Base-by-base conservation (phyloP, 2,329 filamentous ascomycete genomes). In the Emergomyces pasteurianus region DNA sequence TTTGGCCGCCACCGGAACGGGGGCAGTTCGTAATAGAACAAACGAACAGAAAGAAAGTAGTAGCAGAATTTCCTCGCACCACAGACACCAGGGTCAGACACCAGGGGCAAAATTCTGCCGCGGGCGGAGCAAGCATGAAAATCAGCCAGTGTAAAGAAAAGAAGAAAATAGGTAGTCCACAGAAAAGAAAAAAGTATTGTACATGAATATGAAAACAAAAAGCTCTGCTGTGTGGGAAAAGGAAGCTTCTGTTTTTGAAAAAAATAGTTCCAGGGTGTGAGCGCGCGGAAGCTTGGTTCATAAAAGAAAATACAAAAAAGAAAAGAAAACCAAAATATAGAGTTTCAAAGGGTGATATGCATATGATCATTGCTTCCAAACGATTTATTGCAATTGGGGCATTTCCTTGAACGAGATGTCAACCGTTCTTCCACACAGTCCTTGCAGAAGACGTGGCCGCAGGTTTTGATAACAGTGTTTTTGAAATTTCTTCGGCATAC, bases 401-500 rank as follows among this genome's bases (percentile, higher is more conserved):
- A 99, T 74, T 97, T 97, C 66, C 94, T 84, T 77, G 92, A 92
- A 42, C 94, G 88, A 70, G 94, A 95, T 53, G 85, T 85, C 63
- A 96, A 86, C 61, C 94, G 86, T 69, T 95, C 88, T 65, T 96
- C 90, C 28, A 97, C 88, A 72, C 94, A 99, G 55, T 86, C 82
- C 70, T 87, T 86, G 81, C 94, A 99, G 74, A 97, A 96, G 56
- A 95, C 84, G 74, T 99, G 94, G 1, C 94, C 94, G 73, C 94
- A 99, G 0, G 89, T 91, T 77, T 94, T 95, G 73, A 99, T 83
- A 10, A 87, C 88, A 0, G 92, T 95, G 71, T 97, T 90, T 75
- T 97, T 97, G 78, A 96, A 92, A 67, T 92, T 90, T 69, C 85
- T 87, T 67, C 90, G 89, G 78, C 95, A 99, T 58, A 97, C 89